A percentile compares a stretch with the other conserved stretches of the same genome.
Evolutionary conservation across 306 rosid species (phyloP).

Genomic region (Trifolium repens): DNA sequence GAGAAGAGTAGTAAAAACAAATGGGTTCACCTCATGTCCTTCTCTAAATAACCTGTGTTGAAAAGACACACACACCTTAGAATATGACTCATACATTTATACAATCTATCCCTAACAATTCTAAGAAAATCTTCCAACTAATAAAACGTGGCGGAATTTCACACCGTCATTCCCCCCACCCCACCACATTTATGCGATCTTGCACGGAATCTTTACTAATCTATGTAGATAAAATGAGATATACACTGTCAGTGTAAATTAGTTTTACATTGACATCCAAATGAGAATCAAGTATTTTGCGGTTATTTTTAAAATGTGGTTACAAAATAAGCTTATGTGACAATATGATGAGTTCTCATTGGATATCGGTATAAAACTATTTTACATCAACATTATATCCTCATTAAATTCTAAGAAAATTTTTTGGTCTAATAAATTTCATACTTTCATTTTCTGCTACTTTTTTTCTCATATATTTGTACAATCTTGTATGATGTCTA

Average conservation of each 20-base stretch:
- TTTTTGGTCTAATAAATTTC: background rate
- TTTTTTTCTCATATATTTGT: background rate
- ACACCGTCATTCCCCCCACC: background rate
- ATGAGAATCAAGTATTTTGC: background rate
- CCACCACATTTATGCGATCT: background rate
- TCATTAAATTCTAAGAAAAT: background rate
- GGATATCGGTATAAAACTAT: background rate
- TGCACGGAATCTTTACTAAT: background rate
- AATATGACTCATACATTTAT: background rate
- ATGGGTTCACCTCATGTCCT: constrained; percentile 7
- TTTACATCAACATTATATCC: background rate
- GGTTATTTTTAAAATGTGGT: background rate
- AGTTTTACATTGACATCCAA: background rate
- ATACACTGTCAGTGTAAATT: background rate
- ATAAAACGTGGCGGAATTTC: no score
- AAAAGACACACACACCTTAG: background rate
- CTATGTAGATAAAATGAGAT: background rate
- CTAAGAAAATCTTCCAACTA: background rate
- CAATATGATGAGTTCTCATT: no score
- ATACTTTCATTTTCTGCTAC: background rate
- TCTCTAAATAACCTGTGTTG: constrained; percentile 2
- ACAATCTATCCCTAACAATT: background rate
- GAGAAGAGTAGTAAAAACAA: constrained; percentile 22
- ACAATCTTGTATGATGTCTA: background rate
- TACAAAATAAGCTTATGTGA: background rate